Evolutionary conservation across 768 basidiomycete genomes (phyloP).

Genomic region (Mycena rosella): DNA sequence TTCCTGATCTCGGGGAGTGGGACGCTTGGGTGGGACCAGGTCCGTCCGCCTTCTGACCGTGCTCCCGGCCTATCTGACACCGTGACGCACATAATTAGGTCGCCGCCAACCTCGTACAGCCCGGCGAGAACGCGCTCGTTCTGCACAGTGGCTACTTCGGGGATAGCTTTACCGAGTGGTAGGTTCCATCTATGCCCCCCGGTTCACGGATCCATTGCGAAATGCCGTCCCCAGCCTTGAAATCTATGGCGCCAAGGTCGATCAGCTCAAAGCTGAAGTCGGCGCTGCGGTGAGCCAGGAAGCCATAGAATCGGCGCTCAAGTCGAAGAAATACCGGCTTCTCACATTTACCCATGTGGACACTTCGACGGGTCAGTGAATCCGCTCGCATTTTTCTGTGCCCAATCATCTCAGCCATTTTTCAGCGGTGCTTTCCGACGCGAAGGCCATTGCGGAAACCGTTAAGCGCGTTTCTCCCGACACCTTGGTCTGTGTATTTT

Average conservation of each 20-base stretch:
- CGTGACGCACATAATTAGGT: constrained; percentile 65
- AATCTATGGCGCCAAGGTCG: constrained; percentile 90
- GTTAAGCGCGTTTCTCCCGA: constrained; percentile 86
- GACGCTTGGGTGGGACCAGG: constrained; percentile 98
- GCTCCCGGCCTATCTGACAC: constrained; percentile 22
- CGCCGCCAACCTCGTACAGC: constrained; percentile 90
- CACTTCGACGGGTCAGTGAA: constrained; percentile 80
- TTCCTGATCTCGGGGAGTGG: constrained; percentile 96
- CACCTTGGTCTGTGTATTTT: constrained; percentile 69
- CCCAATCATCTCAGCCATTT: background rate
- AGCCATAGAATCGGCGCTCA: constrained; percentile 77
- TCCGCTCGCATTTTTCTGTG: background rate
- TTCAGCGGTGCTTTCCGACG: constrained; percentile 86
- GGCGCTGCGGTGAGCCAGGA: constrained; percentile 77
- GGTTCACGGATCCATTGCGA: background rate
- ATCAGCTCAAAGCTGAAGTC: constrained; percentile 84
- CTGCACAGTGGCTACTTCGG: constrained; percentile 96
- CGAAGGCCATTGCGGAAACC: constrained; percentile 78
- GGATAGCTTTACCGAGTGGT: constrained; percentile 92
- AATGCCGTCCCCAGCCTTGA: constrained; percentile 65
- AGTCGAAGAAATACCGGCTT: constrained; percentile 86
- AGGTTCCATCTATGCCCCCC: constrained; percentile 39
- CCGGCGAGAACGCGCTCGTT: constrained; percentile 83
- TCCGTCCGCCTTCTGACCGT: constrained; percentile 42
- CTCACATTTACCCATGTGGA: constrained; percentile 97